These are phyloP conservation scores for Narthecium ossifragum DNA, from an alignment of 106 monocot genomes.

Conservation along the genomic window DNA sequence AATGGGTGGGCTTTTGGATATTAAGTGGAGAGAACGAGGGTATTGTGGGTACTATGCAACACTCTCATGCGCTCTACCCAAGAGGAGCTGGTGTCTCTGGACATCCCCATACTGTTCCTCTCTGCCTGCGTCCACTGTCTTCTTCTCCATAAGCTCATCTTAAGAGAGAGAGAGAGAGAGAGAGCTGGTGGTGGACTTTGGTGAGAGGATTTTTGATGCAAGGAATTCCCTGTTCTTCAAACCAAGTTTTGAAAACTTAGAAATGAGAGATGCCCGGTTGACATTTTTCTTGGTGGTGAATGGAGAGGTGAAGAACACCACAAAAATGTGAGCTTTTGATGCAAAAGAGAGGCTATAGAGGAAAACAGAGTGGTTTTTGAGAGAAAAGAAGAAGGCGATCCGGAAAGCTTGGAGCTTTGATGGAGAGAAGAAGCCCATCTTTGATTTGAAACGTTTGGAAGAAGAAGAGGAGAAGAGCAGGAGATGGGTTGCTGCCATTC, in stretches of 20 bases:
- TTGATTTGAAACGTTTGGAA: not conserved
- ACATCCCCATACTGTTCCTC: not conserved
- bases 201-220: too few relatives aligned
- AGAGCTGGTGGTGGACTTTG: not conserved
- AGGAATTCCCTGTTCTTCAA: too few relatives aligned
- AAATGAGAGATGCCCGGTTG: too few relatives aligned
- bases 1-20: not conserved
- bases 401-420: not conserved
- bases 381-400: not conserved
- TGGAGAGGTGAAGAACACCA: not conserved
- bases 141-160: not conserved
- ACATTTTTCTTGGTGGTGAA: too few relatives aligned
- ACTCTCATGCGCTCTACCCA: constrained; percentile 6
- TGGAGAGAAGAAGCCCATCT: too few relatives aligned
- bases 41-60: not conserved
- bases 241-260: not conserved
- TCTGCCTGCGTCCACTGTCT: not conserved
- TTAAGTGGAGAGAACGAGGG: not conserved
- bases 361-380: too few relatives aligned
- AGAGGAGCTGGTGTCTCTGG: not conserved
- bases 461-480: constrained; percentile 1
- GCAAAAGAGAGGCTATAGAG: not conserved
- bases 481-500: constrained; percentile 83
- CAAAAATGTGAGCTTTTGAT: not conserved
- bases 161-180: not conserved